Evolutionary conservation across 352 stramenopile genomes (phyloP), one percentile per base, ranked within the genome.

Genomic region (Globisporangium irregulare): DNA sequence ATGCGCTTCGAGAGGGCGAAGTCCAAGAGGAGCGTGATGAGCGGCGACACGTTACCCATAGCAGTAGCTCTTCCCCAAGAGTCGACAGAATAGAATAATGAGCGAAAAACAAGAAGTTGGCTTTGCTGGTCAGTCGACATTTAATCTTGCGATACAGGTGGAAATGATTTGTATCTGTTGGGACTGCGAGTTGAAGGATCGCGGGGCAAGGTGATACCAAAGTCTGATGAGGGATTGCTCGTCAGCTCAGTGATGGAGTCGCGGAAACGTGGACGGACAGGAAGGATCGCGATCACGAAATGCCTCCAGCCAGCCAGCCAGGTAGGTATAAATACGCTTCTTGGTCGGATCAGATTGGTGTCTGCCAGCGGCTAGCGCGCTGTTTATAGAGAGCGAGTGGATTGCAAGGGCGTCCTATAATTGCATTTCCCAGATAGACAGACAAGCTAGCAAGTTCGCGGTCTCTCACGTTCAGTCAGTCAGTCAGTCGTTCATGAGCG

Each of bases 21-120:
- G 7, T 3, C 41, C 12, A 43, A 18, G 59, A n/a, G 4, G 43
- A 48, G 41, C 7, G 24, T 32, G 43, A 38, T 5, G n/a, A 15
- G 22, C 1, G 6, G 14, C 18, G 9, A 36, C 27, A 32, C 41
- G 5, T 14, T 36, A 27, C 14, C 5, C 41, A 7, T 18, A 59
- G 54, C 15, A 60, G 54, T 27, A 60, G 27, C 7, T 10, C 20
- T 4, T 48, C 60, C 1, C 59, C 59, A 22, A 66, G 60, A 59
- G 60, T 46, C 38, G 29, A 59, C 60, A 50, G 27, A 66, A 66
- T 59, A 66, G 60, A 64, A 12, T 22, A 66, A n/a, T 66, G 60
- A 46, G 15, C 25, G 27, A 57, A 34, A 29, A 61, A 27, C 29
- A 29, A 22, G 32, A 46, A 27, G 32, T 36, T 59, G 51, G 4